Base-by-base conservation (phyloP, 257 asterid species). In the Ophiorrhiza pumila region DNA sequence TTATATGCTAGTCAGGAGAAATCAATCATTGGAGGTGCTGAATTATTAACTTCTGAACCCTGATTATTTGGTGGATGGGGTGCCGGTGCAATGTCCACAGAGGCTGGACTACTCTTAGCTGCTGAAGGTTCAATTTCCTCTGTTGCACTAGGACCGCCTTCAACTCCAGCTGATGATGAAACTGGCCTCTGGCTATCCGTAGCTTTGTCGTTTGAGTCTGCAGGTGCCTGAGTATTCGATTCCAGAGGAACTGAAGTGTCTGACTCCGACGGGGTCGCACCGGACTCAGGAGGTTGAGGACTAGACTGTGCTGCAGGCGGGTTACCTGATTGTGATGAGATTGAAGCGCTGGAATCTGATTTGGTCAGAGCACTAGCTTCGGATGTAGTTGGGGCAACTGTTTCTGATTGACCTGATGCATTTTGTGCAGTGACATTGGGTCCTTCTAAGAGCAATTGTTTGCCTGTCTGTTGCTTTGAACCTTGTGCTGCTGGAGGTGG, bases 391-490 rank as follows among this genome's bases (percentile, higher is more conserved):
- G 78, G 75, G 76, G 81, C 84, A 23, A 64, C 82, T 11, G 80
- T 42, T 71, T 76, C 85, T 56, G 83, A 55, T 25, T 73, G 74
- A 65, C 80, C 67, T 39, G 82, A 29, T 69, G 78, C 47, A 53
- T 34, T 81, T 77, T 74, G 88, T 49, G 89, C 75, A 60, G 90
- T 27, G 53, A 87, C 58, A 6, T 75, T 71, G 17, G 91, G 68
- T 6, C 89, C 97, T 81, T 94, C 99, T 71, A 91, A 58, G 39
- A 83, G 80, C 82, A 91, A 83, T 4, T 83, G 99, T 71, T 91
- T 87, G 65, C 63, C 87, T 13, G 89, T 80, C 78, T 79, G 97
- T 78, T 76, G 95, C 76, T 79, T 91, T 35, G 85, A 72, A 71
- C 87, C 83, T 68, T 65, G 83, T 46, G 83, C 72, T 37, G 86